phyloP scores from a whole-genome alignment of 2,329 filamentous ascomycete genomes.

The Epichloe bromicola region DNA sequence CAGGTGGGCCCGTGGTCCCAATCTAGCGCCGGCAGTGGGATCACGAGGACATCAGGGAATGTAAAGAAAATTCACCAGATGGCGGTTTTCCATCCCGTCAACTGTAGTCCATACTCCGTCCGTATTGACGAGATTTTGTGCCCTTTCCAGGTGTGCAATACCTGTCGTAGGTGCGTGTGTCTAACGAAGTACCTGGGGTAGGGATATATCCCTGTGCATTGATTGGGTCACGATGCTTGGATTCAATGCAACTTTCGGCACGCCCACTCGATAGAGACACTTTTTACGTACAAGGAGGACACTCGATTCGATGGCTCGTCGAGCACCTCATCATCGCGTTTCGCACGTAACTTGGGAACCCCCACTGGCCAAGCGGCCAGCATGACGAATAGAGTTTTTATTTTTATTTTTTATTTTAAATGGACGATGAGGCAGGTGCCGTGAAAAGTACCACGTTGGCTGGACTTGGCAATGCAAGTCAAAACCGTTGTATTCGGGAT shows the following conservation, averaged over 20 bases:
- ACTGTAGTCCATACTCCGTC: background rate
- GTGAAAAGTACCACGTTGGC: no score
- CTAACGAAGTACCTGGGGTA: background rate
- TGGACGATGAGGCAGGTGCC: no score
- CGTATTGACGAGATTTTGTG: no score
- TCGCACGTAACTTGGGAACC: constrained; percentile 1
- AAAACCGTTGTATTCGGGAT: no score
- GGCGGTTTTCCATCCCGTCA: background rate
- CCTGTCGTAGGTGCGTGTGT: background rate
- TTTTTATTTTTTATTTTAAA: no score
- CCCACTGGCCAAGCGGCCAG: no score
- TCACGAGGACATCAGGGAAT: constrained; percentile 17
- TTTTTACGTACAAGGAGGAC: constrained; percentile 7
- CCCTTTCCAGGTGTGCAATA: no score
- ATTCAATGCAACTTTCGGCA: constrained; percentile 1
- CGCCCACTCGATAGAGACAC: background rate
- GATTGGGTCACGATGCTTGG: constrained; percentile 9
- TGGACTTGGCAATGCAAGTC: no score
- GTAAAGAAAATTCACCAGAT: background rate
- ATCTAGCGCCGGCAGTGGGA: constrained; percentile 2
- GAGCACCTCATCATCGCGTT: constrained; percentile 8
- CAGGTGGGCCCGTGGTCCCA: background rate
- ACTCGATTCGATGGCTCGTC: background rate
- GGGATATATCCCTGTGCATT: background rate
- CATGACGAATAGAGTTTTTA: no score